Percentiles rank a stretch among this genome's conserved stretches.
These are phyloP conservation scores for Eudorina sp. DNA, from an alignment of 139 green algal genomes.

Conservation along the genomic window DNA sequence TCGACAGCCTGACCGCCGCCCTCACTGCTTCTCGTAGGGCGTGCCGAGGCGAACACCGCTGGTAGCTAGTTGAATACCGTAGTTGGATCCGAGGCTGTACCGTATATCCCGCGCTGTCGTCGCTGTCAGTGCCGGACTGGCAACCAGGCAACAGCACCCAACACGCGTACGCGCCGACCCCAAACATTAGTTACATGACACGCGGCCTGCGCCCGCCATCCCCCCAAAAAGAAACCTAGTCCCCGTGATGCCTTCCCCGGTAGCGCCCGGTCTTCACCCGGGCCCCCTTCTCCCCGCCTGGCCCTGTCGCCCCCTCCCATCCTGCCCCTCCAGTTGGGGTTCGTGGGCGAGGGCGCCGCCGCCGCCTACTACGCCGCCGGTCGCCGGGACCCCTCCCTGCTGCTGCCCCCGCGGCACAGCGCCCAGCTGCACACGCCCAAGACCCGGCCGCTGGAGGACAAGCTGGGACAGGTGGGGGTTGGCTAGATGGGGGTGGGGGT, in stretches of 20 bases:
- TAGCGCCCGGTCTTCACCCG: too few relatives aligned
- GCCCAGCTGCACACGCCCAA: slow-evolving; percentile 26
- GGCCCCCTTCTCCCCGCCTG: too few relatives aligned
- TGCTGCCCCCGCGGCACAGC: slow-evolving; percentile 35
- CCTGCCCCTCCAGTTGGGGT: neutral
- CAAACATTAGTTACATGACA: neutral
- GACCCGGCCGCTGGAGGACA: slow-evolving; percentile 48
- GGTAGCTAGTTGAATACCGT: too few relatives aligned
- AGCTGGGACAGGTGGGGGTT: slow-evolving; percentile 58
- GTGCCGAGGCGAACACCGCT: too few relatives aligned
- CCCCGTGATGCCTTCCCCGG: neutral
- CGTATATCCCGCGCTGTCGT: too few relatives aligned
- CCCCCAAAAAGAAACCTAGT: neutral
- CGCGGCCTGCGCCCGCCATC: neutral
- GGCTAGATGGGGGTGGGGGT: neutral
- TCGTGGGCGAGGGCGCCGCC: neutral
- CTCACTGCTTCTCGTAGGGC: too few relatives aligned
- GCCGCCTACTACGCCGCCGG: slow-evolving; percentile 35
- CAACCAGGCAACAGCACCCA: neutral
- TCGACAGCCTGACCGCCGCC: too few relatives aligned
- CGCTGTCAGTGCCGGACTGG: too few relatives aligned
- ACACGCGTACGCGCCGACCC: neutral
- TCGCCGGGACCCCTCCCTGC: neutral
- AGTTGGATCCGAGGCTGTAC: too few relatives aligned
- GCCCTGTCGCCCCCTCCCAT: neutral